Conservation (phyloP, 176 grass and related monocot genomes). For the Zizania latifolia region DNA sequence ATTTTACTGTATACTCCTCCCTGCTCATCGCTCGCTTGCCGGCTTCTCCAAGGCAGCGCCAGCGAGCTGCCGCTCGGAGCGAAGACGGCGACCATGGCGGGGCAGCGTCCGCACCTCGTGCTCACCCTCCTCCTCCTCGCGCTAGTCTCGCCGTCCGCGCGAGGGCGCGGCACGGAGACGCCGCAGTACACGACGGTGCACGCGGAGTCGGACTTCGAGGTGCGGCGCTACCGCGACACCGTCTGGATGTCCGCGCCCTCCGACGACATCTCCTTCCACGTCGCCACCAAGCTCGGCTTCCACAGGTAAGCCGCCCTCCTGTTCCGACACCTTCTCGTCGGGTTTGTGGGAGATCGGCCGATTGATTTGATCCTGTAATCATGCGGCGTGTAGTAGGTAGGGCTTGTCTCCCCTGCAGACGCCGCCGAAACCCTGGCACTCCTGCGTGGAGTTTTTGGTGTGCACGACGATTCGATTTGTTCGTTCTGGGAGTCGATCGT, state of each 20-base stretch:
- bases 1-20: no score
- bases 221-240: constrained; percentile 60
- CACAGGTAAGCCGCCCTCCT: constrained; percentile 36
- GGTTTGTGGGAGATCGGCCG: neutral
- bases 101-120: neutral
- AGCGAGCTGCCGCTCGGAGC: neutral
- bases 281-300: constrained; percentile 81
- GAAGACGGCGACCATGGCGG: neutral
- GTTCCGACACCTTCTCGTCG: neutral
- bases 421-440: neutral
- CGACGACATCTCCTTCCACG: constrained; percentile 61
- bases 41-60: neutral
- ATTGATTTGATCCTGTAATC: neutral
- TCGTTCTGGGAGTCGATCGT: neutral
- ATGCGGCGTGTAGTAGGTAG: neutral
- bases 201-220: constrained; percentile 79
- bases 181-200: constrained; percentile 76
- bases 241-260: constrained; percentile 86
- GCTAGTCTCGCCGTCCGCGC: constrained; percentile 7
- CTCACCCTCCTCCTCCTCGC: neutral
- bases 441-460: neutral
- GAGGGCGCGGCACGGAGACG: constrained; percentile 41
- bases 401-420: neutral
- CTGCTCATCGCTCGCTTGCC: neutral
- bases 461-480: neutral